Evolutionary conservation across 331 rosid species (phyloP), one percentile per base, ranked within the genome.

Genomic region (Saraca asoca): DNA sequence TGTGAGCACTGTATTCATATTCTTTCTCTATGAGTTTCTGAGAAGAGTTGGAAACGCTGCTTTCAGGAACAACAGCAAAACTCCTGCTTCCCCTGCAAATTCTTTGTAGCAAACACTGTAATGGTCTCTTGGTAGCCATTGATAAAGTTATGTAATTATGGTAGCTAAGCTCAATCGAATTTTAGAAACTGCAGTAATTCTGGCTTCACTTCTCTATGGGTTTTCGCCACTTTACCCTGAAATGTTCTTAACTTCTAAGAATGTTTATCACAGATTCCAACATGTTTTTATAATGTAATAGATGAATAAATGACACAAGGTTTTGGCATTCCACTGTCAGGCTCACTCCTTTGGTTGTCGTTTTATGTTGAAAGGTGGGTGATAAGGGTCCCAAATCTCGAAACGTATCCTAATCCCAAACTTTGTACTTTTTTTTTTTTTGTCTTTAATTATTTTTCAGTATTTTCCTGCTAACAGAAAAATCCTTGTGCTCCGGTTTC

Each of bases 1-100:
- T 94, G 86, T 94, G 99, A 51, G 96, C 99, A 68, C 99, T 90
- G 74, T 73, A 74, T 41, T 85, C 87, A 53, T 81, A 67, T 54
- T 94, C 99, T 69, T 76, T 72, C 56, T 80, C 75, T 64, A 94
- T 90, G 77, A 94, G 85, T 69, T 68, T 79, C 79, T 86, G 90
- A 43, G 97, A 83, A 55, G 85, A 74, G 14, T 82, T 42, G 75
- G 83, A 65, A 59, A 62, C 33, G 15, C n/a, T 67, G 68, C 59
- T 71, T 67, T 87, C 82, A 18, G 96, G 78, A 11, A 81, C 72
- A 58, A 79, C 83, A 14, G 85, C 76, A 35, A 74, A 83, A 53
- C 66, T 69, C 69, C 89, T 78, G 31, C 57, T 75, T 46, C 81
- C 84, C 2, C 60, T 69, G 71, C 49, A 73, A 75, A 59, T 33